These are phyloP conservation scores for Talaromyces sp. DNA, from an alignment of 2,329 filamentous ascomycete species.

Conservation along the genomic window DNA sequence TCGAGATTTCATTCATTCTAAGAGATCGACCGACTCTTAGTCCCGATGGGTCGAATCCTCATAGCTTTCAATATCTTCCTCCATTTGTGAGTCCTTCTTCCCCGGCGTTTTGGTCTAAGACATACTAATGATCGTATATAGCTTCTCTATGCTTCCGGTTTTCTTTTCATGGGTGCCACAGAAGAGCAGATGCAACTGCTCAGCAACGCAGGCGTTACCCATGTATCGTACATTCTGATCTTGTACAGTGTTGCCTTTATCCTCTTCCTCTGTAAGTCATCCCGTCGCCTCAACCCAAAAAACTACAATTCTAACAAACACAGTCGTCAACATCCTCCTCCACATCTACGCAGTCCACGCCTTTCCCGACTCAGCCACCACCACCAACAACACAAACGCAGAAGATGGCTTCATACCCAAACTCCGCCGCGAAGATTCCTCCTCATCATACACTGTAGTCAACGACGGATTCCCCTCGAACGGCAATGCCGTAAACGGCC, in stretches of 20 bases:
- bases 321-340: conserved; percentile 76
- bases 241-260: conserved; percentile 86
- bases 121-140: conserved; percentile 37
- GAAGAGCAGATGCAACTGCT: conserved; percentile 91
- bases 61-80: conserved; percentile 67
- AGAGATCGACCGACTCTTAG: conserved; percentile 62
- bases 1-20: conserved; percentile 87
- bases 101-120: background rate
- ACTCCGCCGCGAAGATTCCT: conserved; percentile 10
- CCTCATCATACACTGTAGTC: conserved; percentile 26
- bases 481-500: conserved; percentile 46
- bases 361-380: conserved; percentile 37
- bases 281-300: background rate
- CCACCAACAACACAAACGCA: conserved; percentile 13
- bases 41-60: conserved; percentile 63
- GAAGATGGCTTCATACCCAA: conserved; percentile 10
- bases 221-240: conserved; percentile 88
- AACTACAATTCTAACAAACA: background rate
- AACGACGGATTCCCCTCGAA: conserved; percentile 29
- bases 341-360: conserved; percentile 69
- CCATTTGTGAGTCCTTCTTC: conserved; percentile 59
- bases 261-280: conserved; percentile 69
- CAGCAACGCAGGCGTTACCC: conserved; percentile 67
- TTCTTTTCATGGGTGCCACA: conserved; percentile 95
- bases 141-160: conserved; percentile 87